Evolutionary conservation across 306 rosid genomes (phyloP), one percentile per base, ranked within the genome.

Genomic region (Adenanthera pavonina): DNA sequence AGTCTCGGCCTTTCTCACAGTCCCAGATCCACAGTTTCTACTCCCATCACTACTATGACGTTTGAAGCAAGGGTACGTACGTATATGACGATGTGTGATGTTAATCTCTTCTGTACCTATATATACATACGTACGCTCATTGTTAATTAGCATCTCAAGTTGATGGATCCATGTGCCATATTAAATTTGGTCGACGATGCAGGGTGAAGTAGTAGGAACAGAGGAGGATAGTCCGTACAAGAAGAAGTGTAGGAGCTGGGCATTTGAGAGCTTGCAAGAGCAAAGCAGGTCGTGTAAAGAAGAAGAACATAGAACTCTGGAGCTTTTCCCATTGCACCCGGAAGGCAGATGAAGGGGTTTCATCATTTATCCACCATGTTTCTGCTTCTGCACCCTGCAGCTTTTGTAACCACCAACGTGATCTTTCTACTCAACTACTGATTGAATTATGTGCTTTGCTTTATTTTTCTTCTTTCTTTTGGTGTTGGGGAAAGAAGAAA

Each of bases 271-370:
- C 48, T 90, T 86, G 76, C 90, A 85, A 71, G 92, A 87, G 0
- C 87, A 91, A 62, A 79, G 51, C 10, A 56, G 59, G 72, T 44
- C 57, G 16, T 65, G 84, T 66, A 84, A 83, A 53, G 89, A 85
- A 16, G 92, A 87, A 48, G 92, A 87, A 65, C 87, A 88, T 65
- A 89, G 86, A 86, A 94, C 97, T 76, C 85, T 94, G 83, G 93
- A 94, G 90, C 94, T 94, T 62, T 94, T 94, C 83, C 98, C 98
- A 43, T 81, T 94, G 79, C 97, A 90, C 85, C 98, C 98, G 30
- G 98, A 94, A 90, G 89, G 97, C 65, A 89, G 88, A 88, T 81
- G 89, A 92, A 82, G 78, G 89, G 76, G 84, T 83, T 77, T 81
- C 48, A 80, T 40, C 9, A 78, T 66, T 54, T 12, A 4, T 61